Evolutionary conservation across 306 rosid species (phyloP).

Genomic region (Quercus agrifolia): DNA sequence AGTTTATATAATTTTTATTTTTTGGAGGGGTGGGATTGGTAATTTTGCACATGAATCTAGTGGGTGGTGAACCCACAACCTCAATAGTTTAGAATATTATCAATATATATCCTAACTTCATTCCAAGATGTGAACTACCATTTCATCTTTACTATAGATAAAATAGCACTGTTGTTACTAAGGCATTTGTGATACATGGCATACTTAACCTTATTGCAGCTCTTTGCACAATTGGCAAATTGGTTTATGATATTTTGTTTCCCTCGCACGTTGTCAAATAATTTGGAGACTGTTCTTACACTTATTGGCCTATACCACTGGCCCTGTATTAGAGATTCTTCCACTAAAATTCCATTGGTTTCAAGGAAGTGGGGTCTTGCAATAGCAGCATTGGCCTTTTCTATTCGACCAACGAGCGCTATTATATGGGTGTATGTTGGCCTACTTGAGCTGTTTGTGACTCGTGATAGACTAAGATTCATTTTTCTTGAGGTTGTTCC

Average conservation of each 20-base stretch:
- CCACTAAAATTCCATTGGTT: slow-evolving; percentile 25
- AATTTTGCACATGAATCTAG: too few relatives aligned
- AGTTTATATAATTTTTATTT: not conserved
- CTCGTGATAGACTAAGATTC: slow-evolving; percentile 50
- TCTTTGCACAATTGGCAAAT: slow-evolving; percentile 77
- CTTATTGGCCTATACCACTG: slow-evolving; percentile 77
- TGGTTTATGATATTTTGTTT: slow-evolving; percentile 85
- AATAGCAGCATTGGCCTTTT: slow-evolving; percentile 77
- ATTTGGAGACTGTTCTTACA: slow-evolving; percentile 86
- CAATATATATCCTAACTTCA: slow-evolving; percentile 5
- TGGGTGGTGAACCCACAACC: too few relatives aligned
- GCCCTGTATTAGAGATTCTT: slow-evolving; percentile 73
- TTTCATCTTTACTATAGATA: slow-evolving; percentile 5
- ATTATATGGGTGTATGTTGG: slow-evolving; percentile 82
- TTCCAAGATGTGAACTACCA: slow-evolving; percentile 5
- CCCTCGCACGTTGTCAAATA: slow-evolving; percentile 81
- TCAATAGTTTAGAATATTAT: not conserved
- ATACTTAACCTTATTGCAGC: slow-evolving; percentile 66
- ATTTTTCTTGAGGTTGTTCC: slow-evolving; percentile 76
- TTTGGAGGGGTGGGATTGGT: too few relatives aligned
- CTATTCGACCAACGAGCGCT: slow-evolving; percentile 86
- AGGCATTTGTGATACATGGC: not conserved
- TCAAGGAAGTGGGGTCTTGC: slow-evolving; percentile 80
- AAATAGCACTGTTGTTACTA: not conserved
- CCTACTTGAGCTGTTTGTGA: slow-evolving; percentile 56